Conservation (phyloP, 2,329 filamentous ascomycete species). For the Venturia carpophila region DNA sequence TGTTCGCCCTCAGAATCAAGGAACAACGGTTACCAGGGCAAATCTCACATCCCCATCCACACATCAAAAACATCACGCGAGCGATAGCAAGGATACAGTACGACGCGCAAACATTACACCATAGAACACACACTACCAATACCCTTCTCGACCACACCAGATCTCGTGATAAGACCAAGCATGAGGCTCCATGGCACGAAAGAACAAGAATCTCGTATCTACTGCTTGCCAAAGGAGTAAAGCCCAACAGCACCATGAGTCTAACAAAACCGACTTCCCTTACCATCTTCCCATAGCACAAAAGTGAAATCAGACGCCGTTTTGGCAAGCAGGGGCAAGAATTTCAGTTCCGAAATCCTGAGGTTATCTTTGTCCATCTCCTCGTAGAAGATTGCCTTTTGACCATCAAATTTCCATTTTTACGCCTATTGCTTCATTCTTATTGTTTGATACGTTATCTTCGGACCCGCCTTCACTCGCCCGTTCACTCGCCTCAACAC, state of each 20-base stretch:
- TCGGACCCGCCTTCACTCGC: not conserved
- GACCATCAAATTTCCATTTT: not conserved
- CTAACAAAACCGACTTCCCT: not conserved
- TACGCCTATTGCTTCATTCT: not conserved
- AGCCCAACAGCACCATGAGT: not conserved
- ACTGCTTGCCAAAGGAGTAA: not conserved
- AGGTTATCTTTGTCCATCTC: not conserved
- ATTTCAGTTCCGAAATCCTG: not conserved
- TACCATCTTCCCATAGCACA: not conserved
- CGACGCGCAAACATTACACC: not conserved
- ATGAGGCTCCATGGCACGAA: not conserved
- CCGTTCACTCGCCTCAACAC: not conserved
- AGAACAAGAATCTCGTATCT: not conserved
- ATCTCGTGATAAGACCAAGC: not conserved
- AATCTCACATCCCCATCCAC: not conserved
- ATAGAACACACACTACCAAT: conserved; percentile 3
- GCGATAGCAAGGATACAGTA: too few species aligned
- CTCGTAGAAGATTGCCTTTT: not conserved
- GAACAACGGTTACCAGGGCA: not conserved
- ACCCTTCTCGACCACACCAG: not conserved
- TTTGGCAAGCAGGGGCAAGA: not conserved
- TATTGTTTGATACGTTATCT: not conserved
- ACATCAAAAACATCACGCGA: not conserved
- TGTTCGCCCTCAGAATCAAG: not conserved
- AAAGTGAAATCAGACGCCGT: not conserved